These are phyloP conservation scores for Pestalotiopsis sp. DNA, from an alignment of 2,329 filamentous ascomycete genomes.

Conservation along the genomic window DNA sequence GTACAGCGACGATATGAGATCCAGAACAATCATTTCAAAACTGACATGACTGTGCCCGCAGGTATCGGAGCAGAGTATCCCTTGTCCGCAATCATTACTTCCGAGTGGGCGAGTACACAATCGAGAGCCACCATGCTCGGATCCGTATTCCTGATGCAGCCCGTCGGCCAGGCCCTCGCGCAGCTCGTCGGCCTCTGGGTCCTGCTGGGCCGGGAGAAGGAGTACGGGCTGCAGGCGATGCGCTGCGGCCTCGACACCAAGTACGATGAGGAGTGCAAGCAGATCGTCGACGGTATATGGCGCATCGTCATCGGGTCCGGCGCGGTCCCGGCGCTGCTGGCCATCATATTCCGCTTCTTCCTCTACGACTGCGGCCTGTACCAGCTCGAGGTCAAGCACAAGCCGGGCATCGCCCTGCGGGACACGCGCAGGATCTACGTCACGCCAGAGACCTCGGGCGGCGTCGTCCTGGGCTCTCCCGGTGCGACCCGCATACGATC, in stretches of 20 bases:
- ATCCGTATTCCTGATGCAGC: conserved; percentile 69
- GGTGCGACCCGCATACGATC: conserved; percentile 20
- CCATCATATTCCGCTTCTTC: conserved; percentile 68
- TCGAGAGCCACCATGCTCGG: conserved; percentile 67
- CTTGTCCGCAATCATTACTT: conserved; percentile 66
- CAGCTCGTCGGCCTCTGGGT: conserved; percentile 62
- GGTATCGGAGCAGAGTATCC: conserved; percentile 72
- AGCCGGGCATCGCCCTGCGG: conserved; percentile 59
- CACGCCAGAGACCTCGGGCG: conserved; percentile 34
- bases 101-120: conserved; percentile 63
- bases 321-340: conserved; percentile 63
- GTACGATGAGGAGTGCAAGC: conserved; percentile 44
- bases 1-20: conserved; percentile 26
- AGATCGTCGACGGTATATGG: conserved; percentile 63
- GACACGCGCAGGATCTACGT: conserved; percentile 64
- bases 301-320: conserved; percentile 68
- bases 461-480: conserved; percentile 36
- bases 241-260: conserved; percentile 47
- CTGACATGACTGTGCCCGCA: conserved; percentile 20
- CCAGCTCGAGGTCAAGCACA: conserved; percentile 65
- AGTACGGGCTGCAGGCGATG: conserved; percentile 28
- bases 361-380: conserved; percentile 69
- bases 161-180: conserved; percentile 65
- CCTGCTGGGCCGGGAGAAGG: conserved; percentile 41
- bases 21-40: neutral